Base-by-base conservation (phyloP, 2,329 filamentous ascomycete species). In the Colletotrichum incanum region DNA sequence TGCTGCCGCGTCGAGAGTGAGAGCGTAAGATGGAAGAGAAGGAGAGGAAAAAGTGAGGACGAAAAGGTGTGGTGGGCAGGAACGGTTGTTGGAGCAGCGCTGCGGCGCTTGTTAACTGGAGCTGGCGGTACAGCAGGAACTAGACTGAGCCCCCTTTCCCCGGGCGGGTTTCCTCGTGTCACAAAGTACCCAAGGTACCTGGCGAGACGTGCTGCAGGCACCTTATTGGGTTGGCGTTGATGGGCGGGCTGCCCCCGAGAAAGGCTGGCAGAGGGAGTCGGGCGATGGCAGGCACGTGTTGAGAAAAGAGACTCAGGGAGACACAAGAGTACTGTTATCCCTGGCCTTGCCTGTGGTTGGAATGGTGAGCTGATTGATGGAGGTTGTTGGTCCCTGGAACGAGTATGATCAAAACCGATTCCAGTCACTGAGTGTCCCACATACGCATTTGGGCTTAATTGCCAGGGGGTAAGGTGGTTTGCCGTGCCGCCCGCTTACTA, bases 231-330 rank as follows among this genome's bases (percentile, higher is more conserved):
- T 41, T 52, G 66, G 58, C 34, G 31, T 20, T 41, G 26, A 18
- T 6, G 7, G 47, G 14, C 47, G 14, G 37, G 34, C 41, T 39
- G 52, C 28, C 39, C 45, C 54, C 39, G 55, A 61, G 45, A 59
- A 65, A 58, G 43, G 67, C 61, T 70, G 43, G 43, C 43, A 54
- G 41, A 58, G 49, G 23, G 26, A 31, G 45, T 67, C 67, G 62
- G 63, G 63, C 55, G 55, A 63, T 39, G 62, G 62, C 47, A 37
- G 67, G 63, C 63, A 71, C 67, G 65, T 68, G 58, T 50, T 37
- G 61, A 37, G 52, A 37, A 43, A 37, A 39, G 37, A 18, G n/a
- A 23, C 34, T 23, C 34, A 67, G 45, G 43, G 62, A 55, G 14
- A 61, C 55, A 45, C 26, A 0, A 56, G 43, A 14, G 26, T 34